phyloP scores from a whole-genome alignment of 1,139 yeast genomes.

The Ogataea hybrid region DNA sequence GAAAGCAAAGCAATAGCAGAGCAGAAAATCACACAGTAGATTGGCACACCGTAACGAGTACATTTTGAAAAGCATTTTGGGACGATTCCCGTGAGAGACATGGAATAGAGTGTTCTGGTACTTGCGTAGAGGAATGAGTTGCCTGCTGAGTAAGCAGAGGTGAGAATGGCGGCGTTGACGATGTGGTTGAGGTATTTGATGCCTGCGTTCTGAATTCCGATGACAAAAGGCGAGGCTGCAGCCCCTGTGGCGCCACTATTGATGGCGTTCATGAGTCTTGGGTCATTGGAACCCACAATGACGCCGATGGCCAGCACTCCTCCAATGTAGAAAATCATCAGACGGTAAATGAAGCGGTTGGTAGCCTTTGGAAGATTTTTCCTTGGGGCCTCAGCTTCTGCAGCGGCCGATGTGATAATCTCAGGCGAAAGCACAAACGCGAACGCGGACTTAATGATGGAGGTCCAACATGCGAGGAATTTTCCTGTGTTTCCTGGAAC shows the following conservation, averaged over 20 bases:
- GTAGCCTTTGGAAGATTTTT: slow-evolving; percentile 46
- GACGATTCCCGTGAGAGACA: slow-evolving; percentile 61
- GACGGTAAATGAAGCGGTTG: slow-evolving; percentile 43
- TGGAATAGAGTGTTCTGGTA: slow-evolving; percentile 53
- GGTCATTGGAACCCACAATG: slow-evolving; percentile 40
- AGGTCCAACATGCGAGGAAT: slow-evolving; percentile 67
- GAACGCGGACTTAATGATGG: slow-evolving; percentile 71
- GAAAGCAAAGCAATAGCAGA: slow-evolving; percentile 40
- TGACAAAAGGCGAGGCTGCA: slow-evolving; percentile 46
- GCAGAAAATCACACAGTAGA: slow-evolving; percentile 41
- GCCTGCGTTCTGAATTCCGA: slow-evolving; percentile 42
- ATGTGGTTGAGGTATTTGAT: slow-evolving; percentile 35
- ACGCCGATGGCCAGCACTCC: slow-evolving; percentile 50
- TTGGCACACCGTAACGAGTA: slow-evolving; percentile 62
- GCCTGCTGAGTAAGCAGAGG: slow-evolving; percentile 41
- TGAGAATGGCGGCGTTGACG: slow-evolving; percentile 39
- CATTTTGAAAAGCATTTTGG: slow-evolving; percentile 56
- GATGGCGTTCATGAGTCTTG: slow-evolving; percentile 36
- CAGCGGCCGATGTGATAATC: slow-evolving; percentile 38
- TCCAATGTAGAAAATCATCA: slow-evolving; percentile 45
- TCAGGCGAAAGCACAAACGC: slow-evolving; percentile 50
- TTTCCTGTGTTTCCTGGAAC: slow-evolving; percentile 60
- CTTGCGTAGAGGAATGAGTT: slow-evolving; percentile 49
- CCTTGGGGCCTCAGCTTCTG: slow-evolving; percentile 46
- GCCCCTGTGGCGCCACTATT: slow-evolving; percentile 37